Conservation (phyloP, 495 filamentous ascomycete species). For the Aspergillus ostianus region DNA sequence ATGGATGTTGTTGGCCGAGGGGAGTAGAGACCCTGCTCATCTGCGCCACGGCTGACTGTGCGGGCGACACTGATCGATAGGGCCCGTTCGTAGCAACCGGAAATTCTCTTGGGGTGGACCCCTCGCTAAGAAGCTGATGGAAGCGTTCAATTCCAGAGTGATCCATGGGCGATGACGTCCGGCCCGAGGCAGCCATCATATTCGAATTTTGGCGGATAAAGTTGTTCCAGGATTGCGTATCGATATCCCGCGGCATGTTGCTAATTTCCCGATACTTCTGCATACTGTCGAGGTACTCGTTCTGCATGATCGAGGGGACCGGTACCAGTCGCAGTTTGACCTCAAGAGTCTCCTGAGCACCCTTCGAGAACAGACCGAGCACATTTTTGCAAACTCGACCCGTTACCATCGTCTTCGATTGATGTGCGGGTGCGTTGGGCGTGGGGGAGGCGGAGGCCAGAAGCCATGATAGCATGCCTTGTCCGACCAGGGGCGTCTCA, state of each 20-base stretch:
- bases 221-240: constrained; percentile 65
- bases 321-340: constrained; percentile 88
- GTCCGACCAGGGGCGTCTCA: constrained; percentile 88
- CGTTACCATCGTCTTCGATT: constrained; percentile 76
- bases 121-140: constrained; percentile 48
- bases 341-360: constrained; percentile 85
- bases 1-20: constrained; percentile 18
- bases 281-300: constrained; percentile 64
- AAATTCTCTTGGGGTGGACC: constrained; percentile 45
- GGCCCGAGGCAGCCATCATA: constrained; percentile 36
- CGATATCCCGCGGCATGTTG: constrained; percentile 61
- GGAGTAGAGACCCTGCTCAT: constrained; percentile 40
- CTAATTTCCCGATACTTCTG: constrained; percentile 59
- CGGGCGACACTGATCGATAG: constrained; percentile 35
- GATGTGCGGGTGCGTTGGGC: constrained; percentile 53
- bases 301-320: constrained; percentile 72
- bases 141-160: constrained; percentile 55
- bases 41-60: constrained; percentile 34
- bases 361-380: constrained; percentile 77
- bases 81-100: constrained; percentile 30
- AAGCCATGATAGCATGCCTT: constrained; percentile 91
- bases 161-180: constrained; percentile 43
- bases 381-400: constrained; percentile 86
- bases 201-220: constrained; percentile 62
- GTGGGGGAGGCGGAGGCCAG: constrained; percentile 61